Base-by-base conservation (phyloP, 164 flowering plant genomes). In the Liquidambar formosana region DNA sequence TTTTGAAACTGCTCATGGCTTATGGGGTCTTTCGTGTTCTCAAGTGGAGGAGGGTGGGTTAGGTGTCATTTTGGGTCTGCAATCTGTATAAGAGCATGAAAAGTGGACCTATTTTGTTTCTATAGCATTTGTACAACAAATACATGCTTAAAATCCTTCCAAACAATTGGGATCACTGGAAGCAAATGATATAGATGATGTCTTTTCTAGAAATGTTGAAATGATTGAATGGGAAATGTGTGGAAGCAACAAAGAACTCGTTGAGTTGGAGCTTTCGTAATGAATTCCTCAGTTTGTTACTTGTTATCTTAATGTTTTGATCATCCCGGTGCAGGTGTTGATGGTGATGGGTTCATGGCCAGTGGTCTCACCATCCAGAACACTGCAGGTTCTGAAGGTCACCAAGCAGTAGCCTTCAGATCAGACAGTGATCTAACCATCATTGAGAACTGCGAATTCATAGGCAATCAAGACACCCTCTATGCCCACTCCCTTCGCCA, bases 291-390 rank as follows among this genome's bases (percentile, higher is more conserved):
- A 3, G 71, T 59, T 43, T 25, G 28, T 9, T 57, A 19, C 3
- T 38, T 14, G 8, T 27, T n/a, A 26, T 28, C 10, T 22, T 48
- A 63, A 65, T 57, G 43, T 49, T 65, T 58, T 51, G 21, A 43
- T 46, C 1, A 52, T 66, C 28, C 27, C 64, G 67, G 38, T 54
- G 48, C 82, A 88, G 96, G 85, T 26, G 85, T 89, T 19, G 4
- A 63, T 49, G 98, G 96, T 0, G 98, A 93, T 71, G 93, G 94
- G 22, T 91, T 93, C 78, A 86, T 89, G 93, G 94, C 91, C 2
- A 76, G 80, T 38, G 92, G 81, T 10, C 63, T 93, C 5, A 91
- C 96, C 23, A 22, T 93, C 48, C 73, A 79, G 78, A 93, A 93
- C 87, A 91, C 89, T 10, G 93, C 96, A 0, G 97, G 97, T 4